Percentiles rank a stretch among this genome's conserved stretches.
Conservation (phyloP, 208 protist species). For the Lotmaria passim region DNA sequence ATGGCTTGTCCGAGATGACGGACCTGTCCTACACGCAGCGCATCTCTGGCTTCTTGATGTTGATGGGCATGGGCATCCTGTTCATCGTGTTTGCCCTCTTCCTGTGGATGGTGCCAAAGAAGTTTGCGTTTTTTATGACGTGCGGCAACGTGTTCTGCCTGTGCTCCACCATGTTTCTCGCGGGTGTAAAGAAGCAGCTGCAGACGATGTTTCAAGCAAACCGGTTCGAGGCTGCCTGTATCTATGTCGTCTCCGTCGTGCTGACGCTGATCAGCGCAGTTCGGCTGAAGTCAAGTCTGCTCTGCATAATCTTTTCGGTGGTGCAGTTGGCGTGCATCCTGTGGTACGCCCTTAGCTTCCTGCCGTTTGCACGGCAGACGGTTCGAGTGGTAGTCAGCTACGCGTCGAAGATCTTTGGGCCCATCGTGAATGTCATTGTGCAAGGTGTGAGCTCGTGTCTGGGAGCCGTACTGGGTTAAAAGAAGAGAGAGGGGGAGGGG, state of each 20-base stretch:
- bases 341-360: constrained; percentile 92
- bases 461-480: constrained; percentile 13
- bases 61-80: constrained; percentile 83
- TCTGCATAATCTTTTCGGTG: constrained; percentile 65
- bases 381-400: constrained; percentile 43
- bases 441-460: constrained; percentile 37
- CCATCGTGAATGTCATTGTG: constrained; percentile 36
- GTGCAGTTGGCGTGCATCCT: constrained; percentile 69
- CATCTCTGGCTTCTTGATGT: constrained; percentile 81
- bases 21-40: constrained; percentile 83
- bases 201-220: constrained; percentile 81
- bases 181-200: constrained; percentile 77
- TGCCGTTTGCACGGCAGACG: constrained; percentile 84
- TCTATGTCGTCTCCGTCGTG: constrained; percentile 73
- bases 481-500: too few relatives aligned
- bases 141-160: constrained; percentile 87
- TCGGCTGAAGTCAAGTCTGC: constrained; percentile 57
- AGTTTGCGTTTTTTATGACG: constrained; percentile 93
- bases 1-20: constrained; percentile 67
- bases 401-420: constrained; percentile 27
- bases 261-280: constrained; percentile 79
- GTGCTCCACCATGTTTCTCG: constrained; percentile 88
- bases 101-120: constrained; percentile 76
- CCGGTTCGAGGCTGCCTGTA: constrained; percentile 66
- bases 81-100: constrained; percentile 72